Conservation (phyloP, 179 eudicot genomes). For the Carnegiea gigantea region DNA sequence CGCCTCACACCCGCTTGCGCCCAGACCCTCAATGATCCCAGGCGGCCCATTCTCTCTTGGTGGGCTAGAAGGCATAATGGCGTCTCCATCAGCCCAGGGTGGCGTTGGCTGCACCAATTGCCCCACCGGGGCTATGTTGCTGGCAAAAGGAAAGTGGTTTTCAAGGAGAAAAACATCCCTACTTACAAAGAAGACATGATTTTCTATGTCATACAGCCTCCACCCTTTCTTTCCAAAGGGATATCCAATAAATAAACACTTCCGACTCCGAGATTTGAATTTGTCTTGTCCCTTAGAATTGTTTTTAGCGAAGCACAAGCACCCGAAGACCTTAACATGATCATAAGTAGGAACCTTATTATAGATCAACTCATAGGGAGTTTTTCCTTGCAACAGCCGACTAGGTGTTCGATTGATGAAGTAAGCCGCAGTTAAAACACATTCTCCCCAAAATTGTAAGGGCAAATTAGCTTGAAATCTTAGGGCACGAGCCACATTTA, state of each 20-base stretch:
- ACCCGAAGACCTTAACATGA: background rate
- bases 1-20: too few species aligned
- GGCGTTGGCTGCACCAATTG: background rate
- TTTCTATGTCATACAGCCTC: background rate
- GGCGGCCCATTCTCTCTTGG: too few species aligned
- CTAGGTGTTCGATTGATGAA: background rate
- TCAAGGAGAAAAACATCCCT: background rate
- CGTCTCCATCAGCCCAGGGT: background rate
- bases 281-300: background rate
- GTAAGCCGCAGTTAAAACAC: background rate
- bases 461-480: too few species aligned
- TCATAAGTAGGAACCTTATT: background rate
- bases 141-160: background rate
- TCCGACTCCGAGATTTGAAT: background rate
- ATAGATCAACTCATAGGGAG: background rate
- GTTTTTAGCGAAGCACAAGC: background rate
- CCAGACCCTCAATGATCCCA: too few species aligned
- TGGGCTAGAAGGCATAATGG: too few species aligned
- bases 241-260: background rate
- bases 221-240: background rate
- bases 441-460: too few species aligned
- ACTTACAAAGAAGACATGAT: background rate
- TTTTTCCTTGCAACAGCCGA: background rate
- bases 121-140: background rate
- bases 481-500: too few species aligned